These are phyloP conservation scores for Gracilaria domingensis DNA, from an alignment of 23 red algal genomes.

Conservation along the genomic window DNA sequence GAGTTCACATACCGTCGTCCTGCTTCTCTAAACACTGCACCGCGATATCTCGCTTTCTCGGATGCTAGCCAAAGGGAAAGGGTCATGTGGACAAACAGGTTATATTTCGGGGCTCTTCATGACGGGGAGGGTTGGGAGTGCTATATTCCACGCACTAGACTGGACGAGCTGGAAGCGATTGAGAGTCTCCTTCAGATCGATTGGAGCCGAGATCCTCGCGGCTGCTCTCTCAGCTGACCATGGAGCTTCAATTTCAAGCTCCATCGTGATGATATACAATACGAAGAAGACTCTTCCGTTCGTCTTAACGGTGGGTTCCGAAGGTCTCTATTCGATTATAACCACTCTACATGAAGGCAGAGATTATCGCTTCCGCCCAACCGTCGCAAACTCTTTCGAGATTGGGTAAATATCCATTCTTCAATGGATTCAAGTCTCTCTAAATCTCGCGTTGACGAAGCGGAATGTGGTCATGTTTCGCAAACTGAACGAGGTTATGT, in stretches of 20 bases:
- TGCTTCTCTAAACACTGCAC: background rate
- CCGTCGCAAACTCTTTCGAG: constrained; percentile 45
- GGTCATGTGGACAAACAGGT: constrained; percentile 53
- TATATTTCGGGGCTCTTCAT: constrained; percentile 56
- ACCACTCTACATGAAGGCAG: constrained; percentile 56
- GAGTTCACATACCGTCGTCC: constrained; percentile 11
- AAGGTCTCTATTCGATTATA: constrained; percentile 35
- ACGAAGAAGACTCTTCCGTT: constrained; percentile 6
- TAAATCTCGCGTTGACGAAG: constrained; percentile 48
- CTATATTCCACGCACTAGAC: constrained; percentile 43
- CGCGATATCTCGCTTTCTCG: constrained; percentile 46
- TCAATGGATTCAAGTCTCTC: constrained; percentile 3
- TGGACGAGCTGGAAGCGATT: constrained; percentile 40
- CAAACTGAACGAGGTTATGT: constrained; percentile 31
- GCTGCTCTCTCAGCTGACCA: constrained; percentile 29
- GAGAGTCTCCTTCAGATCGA: constrained; percentile 50
- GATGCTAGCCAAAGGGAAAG: constrained; percentile 55
- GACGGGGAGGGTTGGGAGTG: background rate
- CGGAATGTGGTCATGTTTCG: constrained; percentile 37
- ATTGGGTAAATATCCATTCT: constrained; percentile 11
- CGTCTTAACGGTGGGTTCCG: constrained; percentile 28
- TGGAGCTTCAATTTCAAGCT: constrained; percentile 38
- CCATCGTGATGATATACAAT: constrained; percentile 24
- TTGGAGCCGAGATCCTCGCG: constrained; percentile 45
- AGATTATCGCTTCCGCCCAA: constrained; percentile 40